Percentiles rank a stretch among this genome's conserved stretches.
phyloP scores from a whole-genome alignment of 2,329 filamentous ascomycete species.

The Penicillium olsonii region DNA sequence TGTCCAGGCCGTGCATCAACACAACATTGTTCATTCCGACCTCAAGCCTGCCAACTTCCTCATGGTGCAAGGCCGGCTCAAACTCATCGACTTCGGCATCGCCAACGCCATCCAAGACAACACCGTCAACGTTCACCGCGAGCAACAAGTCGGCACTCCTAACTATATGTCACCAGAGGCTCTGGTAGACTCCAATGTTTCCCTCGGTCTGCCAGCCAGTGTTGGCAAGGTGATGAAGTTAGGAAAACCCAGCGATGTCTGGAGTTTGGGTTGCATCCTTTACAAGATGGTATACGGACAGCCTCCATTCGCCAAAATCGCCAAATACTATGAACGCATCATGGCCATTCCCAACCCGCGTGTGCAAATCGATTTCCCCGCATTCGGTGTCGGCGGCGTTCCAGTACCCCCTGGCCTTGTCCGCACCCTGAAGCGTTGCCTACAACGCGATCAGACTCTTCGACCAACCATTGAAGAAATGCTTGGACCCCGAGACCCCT shows the following conservation, averaged over 20 bases:
- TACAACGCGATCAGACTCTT: slow-evolving; percentile 59
- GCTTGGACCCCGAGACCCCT: slow-evolving; percentile 57
- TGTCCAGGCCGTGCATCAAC: slow-evolving; percentile 80
- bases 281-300: slow-evolving; percentile 98
- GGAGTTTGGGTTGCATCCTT: slow-evolving; percentile 93
- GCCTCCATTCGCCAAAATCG: slow-evolving; percentile 91
- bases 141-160: slow-evolving; percentile 91
- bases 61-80: slow-evolving; percentile 82
- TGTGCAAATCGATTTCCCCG: slow-evolving; percentile 50
- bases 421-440: slow-evolving; percentile 57
- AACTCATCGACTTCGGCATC: slow-evolving; percentile 98
- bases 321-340: slow-evolving; percentile 81
- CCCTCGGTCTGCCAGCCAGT: slow-evolving; percentile 50
- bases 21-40: slow-evolving; percentile 94
- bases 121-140: slow-evolving; percentile 95
- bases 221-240: slow-evolving; percentile 82
- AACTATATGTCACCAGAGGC: slow-evolving; percentile 99
- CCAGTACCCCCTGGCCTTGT: slow-evolving; percentile 58
- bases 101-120: slow-evolving; percentile 97
- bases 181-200: slow-evolving; percentile 80
- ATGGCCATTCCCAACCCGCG: slow-evolving; percentile 54
- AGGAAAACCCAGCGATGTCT: slow-evolving; percentile 93
- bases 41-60: slow-evolving; percentile 98
- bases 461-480: slow-evolving; percentile 61
- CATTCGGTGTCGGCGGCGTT: slow-evolving; percentile 49